A percentile compares a stretch with the other conserved stretches of the same genome.
Conservation (phyloP, 805 yeast genomes). For the Jamesozyma lodderae region DNA sequence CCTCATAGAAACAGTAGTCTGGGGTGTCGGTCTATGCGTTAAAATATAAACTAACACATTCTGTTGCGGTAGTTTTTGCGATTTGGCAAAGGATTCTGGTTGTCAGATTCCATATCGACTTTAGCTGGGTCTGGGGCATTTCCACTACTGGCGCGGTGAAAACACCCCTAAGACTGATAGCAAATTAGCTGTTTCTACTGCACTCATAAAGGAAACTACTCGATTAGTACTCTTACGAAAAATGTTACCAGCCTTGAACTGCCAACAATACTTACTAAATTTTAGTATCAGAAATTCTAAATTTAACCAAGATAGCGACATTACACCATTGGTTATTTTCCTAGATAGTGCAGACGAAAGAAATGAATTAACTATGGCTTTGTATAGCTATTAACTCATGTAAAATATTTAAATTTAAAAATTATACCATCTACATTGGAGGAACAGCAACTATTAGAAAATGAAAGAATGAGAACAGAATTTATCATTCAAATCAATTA, state of each 20-base stretch:
- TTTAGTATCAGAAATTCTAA: conserved; percentile 5
- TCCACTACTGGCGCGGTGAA: no score
- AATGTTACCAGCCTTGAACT: conserved; percentile 45
- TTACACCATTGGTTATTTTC: conserved; percentile 40
- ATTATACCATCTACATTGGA: conserved; percentile 54
- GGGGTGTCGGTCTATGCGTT: no score
- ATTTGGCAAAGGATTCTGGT: no score
- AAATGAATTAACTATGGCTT: conserved; percentile 47
- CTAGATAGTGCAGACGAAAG: conserved; percentile 51
- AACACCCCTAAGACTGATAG: no score
- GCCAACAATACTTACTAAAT: conserved; percentile 37
- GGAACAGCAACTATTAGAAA: conserved; percentile 50
- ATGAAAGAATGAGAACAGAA: conserved; percentile 34
- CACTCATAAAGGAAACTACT: conserved; percentile 53
- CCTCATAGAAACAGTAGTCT: no score
- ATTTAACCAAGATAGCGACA: conserved; percentile 12
- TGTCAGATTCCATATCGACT: no score
- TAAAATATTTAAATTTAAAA: conserved; percentile 68
- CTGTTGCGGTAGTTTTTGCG: no score
- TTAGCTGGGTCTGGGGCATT: no score
- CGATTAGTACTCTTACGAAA: conserved; percentile 60
- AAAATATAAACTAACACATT: no score
- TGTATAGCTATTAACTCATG: conserved; percentile 73
- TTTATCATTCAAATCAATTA: conserved; percentile 40
- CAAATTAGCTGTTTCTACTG: conserved; percentile 35